Base-by-base conservation (phyloP, 1,284 basidiomycete genomes). In the Grifola frondosa region DNA sequence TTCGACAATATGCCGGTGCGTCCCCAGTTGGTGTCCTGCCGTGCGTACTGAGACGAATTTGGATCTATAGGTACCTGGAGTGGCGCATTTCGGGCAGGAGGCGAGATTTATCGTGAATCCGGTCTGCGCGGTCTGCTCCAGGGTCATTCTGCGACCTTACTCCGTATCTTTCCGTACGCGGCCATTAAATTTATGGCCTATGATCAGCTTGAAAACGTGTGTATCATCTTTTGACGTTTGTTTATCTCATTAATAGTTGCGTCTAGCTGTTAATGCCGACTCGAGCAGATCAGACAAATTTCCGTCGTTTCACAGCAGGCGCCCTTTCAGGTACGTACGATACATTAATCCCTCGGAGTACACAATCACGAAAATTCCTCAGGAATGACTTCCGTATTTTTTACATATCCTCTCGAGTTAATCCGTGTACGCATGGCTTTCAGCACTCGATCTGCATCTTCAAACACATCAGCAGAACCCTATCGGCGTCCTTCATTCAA, bases 171-270 rank as follows among this genome's bases (percentile, higher is more conserved):
- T 63, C 96, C 97, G 1, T 97, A 99, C 64, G 97, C 97, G 29
- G 93, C 88, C 38, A 90, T 99, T 66, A 98, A 97, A 68, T 99
- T 95, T 62, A 95, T 98, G 87, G 84, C 91, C 3, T 99, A 99
- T 64, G 95, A 98, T 66, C 84, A 89, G 64, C 70, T 89, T 42
- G 88, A 89, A 68, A 69, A 80, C 55, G 85, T 91, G 57, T 57
- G 80, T 66, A 22, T 12, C 29, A 21, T 24, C 10, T 15, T 16
- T 23, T 33, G n/a, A 11, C 29, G 26, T 38, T 8, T 22, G 9
- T 17, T 6, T 4, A 24, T 29, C 12, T 31, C 6, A 23, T 23
- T 11, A 25, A 30, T 44, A 19, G 19, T 20, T 25, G 17, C 15
- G 6, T 23, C 23, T 42, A 82, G 81, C 24, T 78, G 17, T 66